Conservation (phyloP, 768 basidiomycete species). For the Lactarius quietus region DNA sequence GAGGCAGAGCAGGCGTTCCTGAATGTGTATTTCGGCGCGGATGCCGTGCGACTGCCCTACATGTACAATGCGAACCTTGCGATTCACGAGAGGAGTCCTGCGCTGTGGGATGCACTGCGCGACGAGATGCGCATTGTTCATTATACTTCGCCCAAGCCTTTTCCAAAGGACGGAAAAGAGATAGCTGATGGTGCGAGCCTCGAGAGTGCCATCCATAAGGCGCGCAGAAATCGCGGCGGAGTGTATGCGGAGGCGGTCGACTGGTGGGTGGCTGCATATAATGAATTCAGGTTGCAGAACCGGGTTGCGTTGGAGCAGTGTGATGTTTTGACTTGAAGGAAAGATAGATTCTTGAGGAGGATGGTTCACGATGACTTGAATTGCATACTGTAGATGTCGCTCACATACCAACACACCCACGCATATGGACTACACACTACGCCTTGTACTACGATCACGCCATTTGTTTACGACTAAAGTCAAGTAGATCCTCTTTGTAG, state of each 20-base stretch:
- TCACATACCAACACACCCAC: too few relatives aligned
- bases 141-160: constrained; percentile 35
- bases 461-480: background rate
- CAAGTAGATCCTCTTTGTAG: too few relatives aligned
- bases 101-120: constrained; percentile 33
- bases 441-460: background rate
- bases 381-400: background rate
- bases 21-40: constrained; percentile 37
- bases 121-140: constrained; percentile 35
- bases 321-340: background rate
- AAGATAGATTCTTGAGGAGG: too few relatives aligned
- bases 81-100: constrained; percentile 33
- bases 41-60: constrained; percentile 35
- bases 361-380: background rate
- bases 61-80: constrained; percentile 39
- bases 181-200: constrained; percentile 27
- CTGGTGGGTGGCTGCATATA: constrained; percentile 30
- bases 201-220: constrained; percentile 25
- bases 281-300: constrained; percentile 26
- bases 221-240: constrained; percentile 18
- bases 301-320: constrained; percentile 2
- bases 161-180: constrained; percentile 27
- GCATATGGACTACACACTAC: background rate
- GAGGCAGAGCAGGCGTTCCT: constrained; percentile 46
- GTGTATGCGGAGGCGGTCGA: constrained; percentile 27